phyloP scores from a whole-genome alignment of 805 yeast genomes.

The Candida cerambycidarum region DNA sequence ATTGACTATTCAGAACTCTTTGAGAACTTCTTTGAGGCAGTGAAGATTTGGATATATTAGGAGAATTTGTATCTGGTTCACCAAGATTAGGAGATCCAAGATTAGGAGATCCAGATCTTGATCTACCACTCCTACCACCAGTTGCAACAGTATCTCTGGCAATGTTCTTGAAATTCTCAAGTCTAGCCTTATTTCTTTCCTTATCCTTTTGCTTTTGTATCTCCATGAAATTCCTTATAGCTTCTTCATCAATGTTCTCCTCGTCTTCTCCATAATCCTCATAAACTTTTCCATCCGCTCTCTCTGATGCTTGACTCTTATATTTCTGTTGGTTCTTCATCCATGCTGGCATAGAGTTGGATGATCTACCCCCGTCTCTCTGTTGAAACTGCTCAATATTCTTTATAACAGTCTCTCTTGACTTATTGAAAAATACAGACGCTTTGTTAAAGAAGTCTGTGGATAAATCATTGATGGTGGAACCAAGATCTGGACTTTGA shows the following conservation, averaged over 20 bases:
- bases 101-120: conserved; percentile 9
- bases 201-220: conserved; percentile 36
- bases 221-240: conserved; percentile 39
- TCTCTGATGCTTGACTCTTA: conserved; percentile 39
- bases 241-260: conserved; percentile 45
- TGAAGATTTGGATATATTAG: no score
- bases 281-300: conserved; percentile 32
- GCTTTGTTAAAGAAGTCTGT: conserved; percentile 60
- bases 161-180: conserved; percentile 13
- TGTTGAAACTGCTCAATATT: conserved; percentile 59
- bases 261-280: conserved; percentile 50
- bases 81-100: background rate
- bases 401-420: conserved; percentile 58
- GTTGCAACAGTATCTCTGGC: conserved; percentile 10
- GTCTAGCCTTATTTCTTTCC: conserved; percentile 30
- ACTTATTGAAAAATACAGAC: conserved; percentile 54
- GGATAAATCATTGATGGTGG: conserved; percentile 53
- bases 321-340: conserved; percentile 59
- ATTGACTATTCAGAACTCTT: no score
- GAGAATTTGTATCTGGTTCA: no score
- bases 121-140: conserved; percentile 4
- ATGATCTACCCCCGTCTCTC: conserved; percentile 7
- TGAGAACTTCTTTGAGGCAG: no score
- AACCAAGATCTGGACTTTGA: conserved; percentile 23
- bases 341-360: conserved; percentile 63